Base-by-base conservation (phyloP, 2,329 filamentous ascomycete species). In the Hypoxylon sp. region DNA sequence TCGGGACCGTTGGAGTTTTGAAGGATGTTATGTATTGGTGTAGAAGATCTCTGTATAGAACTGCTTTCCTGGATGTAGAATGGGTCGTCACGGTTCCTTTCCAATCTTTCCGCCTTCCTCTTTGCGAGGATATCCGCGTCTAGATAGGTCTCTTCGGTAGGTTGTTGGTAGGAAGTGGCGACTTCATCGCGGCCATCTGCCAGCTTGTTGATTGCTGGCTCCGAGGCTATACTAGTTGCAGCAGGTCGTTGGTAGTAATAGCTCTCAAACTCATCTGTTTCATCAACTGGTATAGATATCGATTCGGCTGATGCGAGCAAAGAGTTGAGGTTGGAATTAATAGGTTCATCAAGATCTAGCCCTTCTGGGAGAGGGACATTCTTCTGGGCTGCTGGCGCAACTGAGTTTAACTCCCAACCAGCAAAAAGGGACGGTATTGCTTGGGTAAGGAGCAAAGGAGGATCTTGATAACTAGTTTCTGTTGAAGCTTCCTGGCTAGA, bases 351-450 rank as follows among this genome's bases (percentile, higher is more conserved):
- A 4, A 98, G 85, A 76, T 96, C 91, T 5, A 99, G 83, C 2
- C 88, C 90, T 5, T 88, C 84, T 0, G 94, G 94, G 14, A 93
- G 76, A 1, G 94, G 93, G 0, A 99, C 94, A 75, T 97, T 97
- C 56, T 86, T 88, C 77, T 98, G 94, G 3, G 96, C 95, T 48
- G 89, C 90, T 3, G 83, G 79, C 1, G 96, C 94, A 9, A 99
- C 95, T 0, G 96, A 97, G 72, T 98, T 98, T 37, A 99, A 85
- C 71, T 98, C 94, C 81, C 93, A 90, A 0, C 94, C 94, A 5
- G 87, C 85, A 78, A 98, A 98, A 1, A 99, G 84, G 1, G 91
- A 91, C 1, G 96, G 95, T 61, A 99, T 93, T 3, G 94, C 94
- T 77, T 97, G 93, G 0, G 94, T 97, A 4, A 99, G 87, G 1